Base-by-base conservation (phyloP, 176 grass and related monocot species). In the Canna indica region DNA sequence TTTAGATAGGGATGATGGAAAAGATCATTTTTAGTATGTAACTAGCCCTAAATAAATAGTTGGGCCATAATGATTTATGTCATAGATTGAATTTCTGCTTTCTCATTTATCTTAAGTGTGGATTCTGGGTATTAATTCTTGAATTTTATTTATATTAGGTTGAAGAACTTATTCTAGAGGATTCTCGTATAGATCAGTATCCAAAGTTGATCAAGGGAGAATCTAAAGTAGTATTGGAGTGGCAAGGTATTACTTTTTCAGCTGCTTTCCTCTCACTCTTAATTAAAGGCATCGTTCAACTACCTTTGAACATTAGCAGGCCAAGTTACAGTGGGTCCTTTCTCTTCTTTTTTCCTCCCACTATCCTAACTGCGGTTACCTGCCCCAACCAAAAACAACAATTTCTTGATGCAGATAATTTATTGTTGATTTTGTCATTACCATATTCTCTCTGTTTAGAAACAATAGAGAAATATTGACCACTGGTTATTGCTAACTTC, bases 171-270 rank as follows among this genome's bases (percentile, higher is more conserved):
- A 77, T 91, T 83, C 63, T 81, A 8, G 83, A 96, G 71, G 92
- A 96, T 86, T 96, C 92, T 72, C 86, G 88, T 48, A 92, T 92
- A 71, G 86, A 89, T 72, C 93, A 89, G 61, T 90, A 97, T 50
- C 88, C 93, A 65, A 97, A 88, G 63, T 74, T 91, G 62, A 44
- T 97, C 45, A 97, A 91, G 81, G 88, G 88, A 91, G 88, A 97
- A 71, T 85, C 84, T 0, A 97, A 92, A 74, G 76, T 87, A 72
- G 88, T 97, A 59, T 71, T 83, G 12, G 88, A 97, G 62, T 92
- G 93, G 93, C 88, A 97, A 97, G 93, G 93, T 97, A 90, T 33
- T 67, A 20, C 48, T 12, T 75, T 68, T 32, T 0, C 17, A 66
- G 30, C 53, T 16, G 4, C 12, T 67, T 30, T 66, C 32, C 25